phyloP scores from a whole-genome alignment of 331 rosid species.

The Prunus yedoensis region DNA sequence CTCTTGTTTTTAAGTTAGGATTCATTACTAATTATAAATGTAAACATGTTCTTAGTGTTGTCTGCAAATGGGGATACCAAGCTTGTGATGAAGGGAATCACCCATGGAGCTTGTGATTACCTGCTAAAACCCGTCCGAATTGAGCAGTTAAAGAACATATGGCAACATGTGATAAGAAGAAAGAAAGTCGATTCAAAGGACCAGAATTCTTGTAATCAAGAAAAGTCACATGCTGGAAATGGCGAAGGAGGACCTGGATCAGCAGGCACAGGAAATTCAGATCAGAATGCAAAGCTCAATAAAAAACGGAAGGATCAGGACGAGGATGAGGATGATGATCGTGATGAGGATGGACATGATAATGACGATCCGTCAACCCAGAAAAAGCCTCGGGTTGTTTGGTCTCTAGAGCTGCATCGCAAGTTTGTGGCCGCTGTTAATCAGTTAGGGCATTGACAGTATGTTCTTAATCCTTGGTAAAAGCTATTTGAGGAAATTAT shows the following conservation, averaged over 20 bases:
- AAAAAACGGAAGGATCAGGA: slow-evolving; percentile 82
- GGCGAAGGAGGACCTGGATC: slow-evolving; percentile 45
- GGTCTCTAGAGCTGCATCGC: slow-evolving; percentile 95
- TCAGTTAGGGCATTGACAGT: slow-evolving; percentile 97
- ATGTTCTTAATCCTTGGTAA: slow-evolving; percentile 35
- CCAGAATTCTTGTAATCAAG: slow-evolving; percentile 44
- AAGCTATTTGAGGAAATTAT: not conserved
- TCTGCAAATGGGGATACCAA: slow-evolving; percentile 77
- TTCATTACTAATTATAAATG: slow-evolving; percentile 13
- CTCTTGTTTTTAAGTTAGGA: not conserved
- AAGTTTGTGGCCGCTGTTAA: slow-evolving; percentile 93
- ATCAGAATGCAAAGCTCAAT: slow-evolving; percentile 61
- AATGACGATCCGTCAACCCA: slow-evolving; percentile 71
- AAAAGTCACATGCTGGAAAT: slow-evolving; percentile 35
- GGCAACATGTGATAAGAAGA: slow-evolving; percentile 95
- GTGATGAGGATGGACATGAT: slow-evolving; percentile 59
- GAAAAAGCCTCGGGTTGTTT: slow-evolving; percentile 98
- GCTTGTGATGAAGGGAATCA: slow-evolving; percentile 93
- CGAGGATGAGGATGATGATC: slow-evolving; percentile 72
- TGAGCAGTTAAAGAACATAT: slow-evolving; percentile 91
- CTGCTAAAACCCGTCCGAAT: slow-evolving; percentile 89
- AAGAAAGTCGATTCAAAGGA: slow-evolving; percentile 78
- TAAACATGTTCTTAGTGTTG: slow-evolving; percentile 60
- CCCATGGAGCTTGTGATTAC: slow-evolving; percentile 98
- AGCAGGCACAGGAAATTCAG: slow-evolving; percentile 47